A percentile compares a stretch with the other conserved stretches of the same genome.
These are phyloP conservation scores for Cyclaneusma minus DNA, from an alignment of 2,329 filamentous ascomycete genomes.

Conservation along the genomic window DNA sequence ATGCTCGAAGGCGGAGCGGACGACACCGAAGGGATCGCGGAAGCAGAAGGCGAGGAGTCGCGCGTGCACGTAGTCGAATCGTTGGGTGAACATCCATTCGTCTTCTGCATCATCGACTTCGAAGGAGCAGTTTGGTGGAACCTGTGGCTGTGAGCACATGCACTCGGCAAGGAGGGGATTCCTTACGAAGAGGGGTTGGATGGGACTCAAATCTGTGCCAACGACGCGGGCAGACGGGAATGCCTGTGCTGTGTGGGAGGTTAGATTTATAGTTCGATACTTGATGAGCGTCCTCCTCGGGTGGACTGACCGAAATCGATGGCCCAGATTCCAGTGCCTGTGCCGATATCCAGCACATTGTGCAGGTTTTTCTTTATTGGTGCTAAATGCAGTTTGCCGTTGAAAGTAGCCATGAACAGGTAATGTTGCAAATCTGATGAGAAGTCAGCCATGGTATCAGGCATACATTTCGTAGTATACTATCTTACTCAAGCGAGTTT, in stretches of 20 bases:
- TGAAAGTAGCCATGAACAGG: conserved; percentile 1
- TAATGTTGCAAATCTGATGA: conserved; percentile 7
- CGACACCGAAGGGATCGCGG: conserved; percentile 1
- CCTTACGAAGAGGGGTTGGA: conserved; percentile 4
- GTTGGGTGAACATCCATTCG: conserved; percentile 12
- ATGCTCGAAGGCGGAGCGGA: conserved; percentile 14
- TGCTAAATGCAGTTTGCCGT: conserved; percentile 2
- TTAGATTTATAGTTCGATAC: too few species aligned
- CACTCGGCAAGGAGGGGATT: neutral
- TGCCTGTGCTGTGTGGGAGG: too few species aligned
- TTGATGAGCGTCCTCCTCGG: conserved; percentile 5
- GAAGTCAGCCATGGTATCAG: too few species aligned
- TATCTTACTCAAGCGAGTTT: too few species aligned
- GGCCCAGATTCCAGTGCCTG: conserved; percentile 7
- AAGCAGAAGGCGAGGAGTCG: conserved; percentile 3
- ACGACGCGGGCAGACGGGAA: conserved; percentile 5
- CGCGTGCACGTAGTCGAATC: conserved; percentile 10
- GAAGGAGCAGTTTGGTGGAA: conserved; percentile 12
- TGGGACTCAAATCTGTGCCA: conserved; percentile 5
- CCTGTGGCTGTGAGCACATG: neutral
- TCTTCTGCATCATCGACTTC: conserved; percentile 18
- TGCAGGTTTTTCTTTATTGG: conserved; percentile 4
- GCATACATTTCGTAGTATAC: too few species aligned
- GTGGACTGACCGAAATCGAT: conserved; percentile 4
- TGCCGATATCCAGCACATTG: conserved; percentile 5